Evolutionary conservation across 352 stramenopile species (phyloP), one percentile per base, ranked within the genome.

Genomic region (Pythium phragmitis): DNA sequence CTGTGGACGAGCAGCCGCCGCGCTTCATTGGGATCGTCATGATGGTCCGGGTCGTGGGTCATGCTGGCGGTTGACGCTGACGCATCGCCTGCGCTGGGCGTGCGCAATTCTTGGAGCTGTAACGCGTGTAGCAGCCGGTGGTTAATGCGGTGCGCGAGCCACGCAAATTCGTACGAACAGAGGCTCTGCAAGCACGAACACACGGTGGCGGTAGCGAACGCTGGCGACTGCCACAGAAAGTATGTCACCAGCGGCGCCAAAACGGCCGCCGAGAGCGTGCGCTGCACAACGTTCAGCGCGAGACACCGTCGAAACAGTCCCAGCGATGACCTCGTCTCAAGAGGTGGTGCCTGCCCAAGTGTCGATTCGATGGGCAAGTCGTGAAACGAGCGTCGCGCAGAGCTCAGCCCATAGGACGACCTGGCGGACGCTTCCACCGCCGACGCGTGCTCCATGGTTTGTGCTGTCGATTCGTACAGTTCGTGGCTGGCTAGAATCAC

Each of bases 141-240:
- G 14, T 85, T 77, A 51, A 93, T 91, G 49, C 85, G 69, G 56
- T 87, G 77, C 1, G 82, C 71, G 36, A 93, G 72, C 68, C 82
- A 93, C 57, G 85, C 70, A 65, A 87, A 93, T 67, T 93, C 84
- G 70, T 88, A 93, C 43, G 69, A 82, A 63, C 78, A 89, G 0
- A 80, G 72, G 45, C 73, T 87, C 49, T 71, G 81, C 46, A 91
- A 68, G 39, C 87, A 85, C 55, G 74, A 81, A 72, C 82, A 91
- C 19, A 91, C 77, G 0, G 78, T 88, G 5, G 80, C 76, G 17
- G 82, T 91, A 2, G 79, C 79, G 59, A 89, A 81, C 14, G 76
- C 80, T 1, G 82, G 82, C 30, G 82, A 91, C n/a, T 79, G 54
- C 82, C 82, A 88, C 17, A 93, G 71, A 46, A 91, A 91, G n/a